phyloP scores from a whole-genome alignment of 2,329 filamentous ascomycete genomes.

The Aspergillus quadricinctus region DNA sequence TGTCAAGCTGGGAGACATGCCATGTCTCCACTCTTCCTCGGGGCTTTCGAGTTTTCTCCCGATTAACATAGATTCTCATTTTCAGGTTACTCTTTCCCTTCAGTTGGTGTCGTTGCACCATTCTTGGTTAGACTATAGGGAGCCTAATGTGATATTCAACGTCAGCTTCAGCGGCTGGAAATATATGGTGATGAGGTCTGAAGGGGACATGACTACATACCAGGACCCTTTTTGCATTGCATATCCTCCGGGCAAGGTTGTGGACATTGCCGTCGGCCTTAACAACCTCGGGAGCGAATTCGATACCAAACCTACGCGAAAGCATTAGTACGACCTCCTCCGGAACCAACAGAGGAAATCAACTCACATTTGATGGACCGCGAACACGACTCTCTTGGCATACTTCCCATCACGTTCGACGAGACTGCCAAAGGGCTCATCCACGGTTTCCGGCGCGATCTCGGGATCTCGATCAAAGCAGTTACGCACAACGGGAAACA shows the following conservation, averaged over 20 bases:
- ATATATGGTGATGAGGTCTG: background rate
- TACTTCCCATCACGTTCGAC: constrained; percentile 88
- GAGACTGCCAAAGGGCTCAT: constrained; percentile 78
- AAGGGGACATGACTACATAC: constrained; percentile 50
- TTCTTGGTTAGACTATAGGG: constrained; percentile 67
- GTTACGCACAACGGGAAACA: constrained; percentile 81
- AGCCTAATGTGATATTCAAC: constrained; percentile 44
- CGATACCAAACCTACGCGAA: constrained; percentile 68
- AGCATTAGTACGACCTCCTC: constrained; percentile 5
- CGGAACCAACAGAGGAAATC: background rate
- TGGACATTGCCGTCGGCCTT: constrained; percentile 84
- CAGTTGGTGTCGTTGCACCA: constrained; percentile 57
- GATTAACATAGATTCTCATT: background rate
- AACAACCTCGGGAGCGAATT: constrained; percentile 90
- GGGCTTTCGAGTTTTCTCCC: background rate
- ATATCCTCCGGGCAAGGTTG: constrained; percentile 90
- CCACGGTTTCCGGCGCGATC: constrained; percentile 73
- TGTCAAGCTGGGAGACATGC: background rate
- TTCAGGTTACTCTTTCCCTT: constrained; percentile 20
- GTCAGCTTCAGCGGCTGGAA: background rate
- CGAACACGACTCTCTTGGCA: constrained; percentile 84
- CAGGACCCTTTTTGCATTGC: constrained; percentile 90
- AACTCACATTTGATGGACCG: constrained; percentile 81
- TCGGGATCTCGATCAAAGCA: constrained; percentile 90
- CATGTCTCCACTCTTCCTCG: background rate